A percentile compares a stretch with the other conserved stretches of the same genome.
phyloP scores from a whole-genome alignment of 2,329 filamentous ascomycete species.

The Fusarium protoensiforme region DNA sequence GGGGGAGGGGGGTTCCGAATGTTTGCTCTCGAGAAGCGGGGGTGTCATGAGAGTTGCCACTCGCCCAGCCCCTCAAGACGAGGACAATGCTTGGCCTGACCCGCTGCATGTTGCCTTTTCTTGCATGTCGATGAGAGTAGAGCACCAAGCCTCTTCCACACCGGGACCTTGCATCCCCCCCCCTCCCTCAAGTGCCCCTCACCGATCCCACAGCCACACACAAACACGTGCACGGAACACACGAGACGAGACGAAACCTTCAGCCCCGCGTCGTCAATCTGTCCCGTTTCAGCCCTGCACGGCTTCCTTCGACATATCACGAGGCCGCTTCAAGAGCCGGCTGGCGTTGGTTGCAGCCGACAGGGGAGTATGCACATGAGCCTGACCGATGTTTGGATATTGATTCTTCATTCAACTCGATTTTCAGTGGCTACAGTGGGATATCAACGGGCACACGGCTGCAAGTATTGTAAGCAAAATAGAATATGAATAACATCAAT shows the following conservation, averaged over 20 bases:
- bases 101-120: neutral
- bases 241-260: constrained; percentile 15
- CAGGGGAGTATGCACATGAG: neutral
- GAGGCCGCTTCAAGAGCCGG: neutral
- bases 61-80: neutral
- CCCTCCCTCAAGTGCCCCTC: neutral
- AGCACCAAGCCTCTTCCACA: neutral
- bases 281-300: constrained; percentile 13
- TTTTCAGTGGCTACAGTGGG: neutral
- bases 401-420: neutral
- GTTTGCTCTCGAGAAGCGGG: neutral
- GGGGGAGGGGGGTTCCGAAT: neutral
- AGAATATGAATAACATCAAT: constrained; percentile 2
- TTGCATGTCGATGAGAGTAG: neutral
- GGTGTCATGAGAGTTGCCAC: neutral
- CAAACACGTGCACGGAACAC: constrained; percentile 12
- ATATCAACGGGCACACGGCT: neutral
- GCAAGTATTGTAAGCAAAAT: neutral
- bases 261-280: constrained; percentile 21
- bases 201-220: neutral
- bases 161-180: neutral
- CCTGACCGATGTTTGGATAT: neutral
- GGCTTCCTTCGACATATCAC: constrained; percentile 13
- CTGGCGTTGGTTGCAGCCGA: neutral
- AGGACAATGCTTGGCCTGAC: constrained; percentile 5